Percentiles rank a stretch among this genome's conserved stretches.
phyloP scores from a whole-genome alignment of 495 filamentous ascomycete species.

The Clavariopsis aquatica region DNA sequence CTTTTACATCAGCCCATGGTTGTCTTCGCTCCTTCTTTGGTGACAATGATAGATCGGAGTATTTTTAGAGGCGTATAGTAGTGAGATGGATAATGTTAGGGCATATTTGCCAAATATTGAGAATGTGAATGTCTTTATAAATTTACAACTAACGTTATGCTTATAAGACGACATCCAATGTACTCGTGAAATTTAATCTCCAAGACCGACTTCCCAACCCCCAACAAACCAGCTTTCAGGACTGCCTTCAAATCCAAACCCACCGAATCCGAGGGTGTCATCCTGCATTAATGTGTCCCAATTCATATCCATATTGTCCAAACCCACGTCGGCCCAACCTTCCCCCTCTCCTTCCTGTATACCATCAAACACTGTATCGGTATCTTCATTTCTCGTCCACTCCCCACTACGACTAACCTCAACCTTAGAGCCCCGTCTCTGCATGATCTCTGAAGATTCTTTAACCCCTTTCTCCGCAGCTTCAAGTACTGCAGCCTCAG shows the following conservation, averaged over 20 bases:
- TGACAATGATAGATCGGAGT: neutral
- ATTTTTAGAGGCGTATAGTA: neutral
- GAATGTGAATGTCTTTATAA: too few species aligned
- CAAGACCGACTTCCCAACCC: too few species aligned
- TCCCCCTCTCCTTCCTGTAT: neutral
- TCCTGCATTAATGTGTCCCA: constrained; percentile 19
- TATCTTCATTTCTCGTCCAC: neutral
- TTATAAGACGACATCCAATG: too few species aligned
- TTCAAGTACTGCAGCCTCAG: constrained; percentile 11
- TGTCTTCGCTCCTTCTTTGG: constrained; percentile 2
- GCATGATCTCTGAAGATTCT: neutral
- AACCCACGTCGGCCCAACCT: neutral
- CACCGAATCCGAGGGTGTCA: constrained; percentile 8
- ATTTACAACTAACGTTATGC: too few species aligned
- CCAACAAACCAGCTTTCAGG: constrained; percentile 20
- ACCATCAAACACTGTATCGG: neutral
- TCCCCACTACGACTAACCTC: neutral
- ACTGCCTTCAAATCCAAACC: constrained; percentile 11
- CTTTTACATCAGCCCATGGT: neutral
- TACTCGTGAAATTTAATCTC: too few species aligned
- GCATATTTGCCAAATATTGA: too few species aligned
- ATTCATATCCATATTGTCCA: constrained; percentile 3
- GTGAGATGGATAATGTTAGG: neutral
- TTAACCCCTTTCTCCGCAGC: constrained; percentile 3
- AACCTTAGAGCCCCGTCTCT: neutral